phyloP scores from a whole-genome alignment of 257 asterid species.

The Lycium barbarum region DNA sequence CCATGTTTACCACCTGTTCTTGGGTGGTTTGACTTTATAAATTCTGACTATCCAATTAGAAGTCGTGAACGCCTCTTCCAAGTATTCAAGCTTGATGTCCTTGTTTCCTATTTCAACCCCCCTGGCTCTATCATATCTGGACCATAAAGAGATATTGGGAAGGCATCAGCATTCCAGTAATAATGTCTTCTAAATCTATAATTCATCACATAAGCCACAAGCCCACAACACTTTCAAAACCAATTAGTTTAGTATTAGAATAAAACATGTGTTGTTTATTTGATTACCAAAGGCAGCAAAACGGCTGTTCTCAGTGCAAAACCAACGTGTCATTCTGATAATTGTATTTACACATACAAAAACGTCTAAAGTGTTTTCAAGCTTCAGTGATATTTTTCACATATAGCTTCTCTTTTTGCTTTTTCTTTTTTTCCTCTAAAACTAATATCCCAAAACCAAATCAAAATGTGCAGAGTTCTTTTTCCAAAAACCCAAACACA shows the following conservation, averaged over 20 bases:
- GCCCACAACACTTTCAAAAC: neutral
- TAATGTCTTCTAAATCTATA: neutral
- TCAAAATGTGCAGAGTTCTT: neutral
- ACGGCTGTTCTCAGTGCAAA: neutral
- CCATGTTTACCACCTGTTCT: conserved; percentile 53
- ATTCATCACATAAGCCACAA: neutral
- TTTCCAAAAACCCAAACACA: neutral
- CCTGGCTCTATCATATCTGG: conserved; percentile 94
- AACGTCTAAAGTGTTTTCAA: neutral
- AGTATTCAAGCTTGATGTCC: conserved; percentile 84
- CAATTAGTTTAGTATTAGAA: neutral
- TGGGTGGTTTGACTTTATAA: conserved; percentile 95
- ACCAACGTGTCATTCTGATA: neutral
- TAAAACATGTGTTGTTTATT: neutral
- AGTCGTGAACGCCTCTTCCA: conserved; percentile 97
- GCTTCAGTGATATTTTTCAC: neutral
- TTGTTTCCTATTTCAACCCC: conserved; percentile 98
- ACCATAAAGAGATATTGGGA: conserved; percentile 24
- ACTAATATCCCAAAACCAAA: neutral
- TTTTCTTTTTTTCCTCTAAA: neutral
- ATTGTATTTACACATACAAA: neutral
- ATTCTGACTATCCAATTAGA: conserved; percentile 98
- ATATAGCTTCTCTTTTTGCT: no score
- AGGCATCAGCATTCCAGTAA: neutral
- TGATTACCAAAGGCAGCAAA: neutral